phyloP scores from a whole-genome alignment of 768 basidiomycete species.

The Hortiboletus campestris region DNA sequence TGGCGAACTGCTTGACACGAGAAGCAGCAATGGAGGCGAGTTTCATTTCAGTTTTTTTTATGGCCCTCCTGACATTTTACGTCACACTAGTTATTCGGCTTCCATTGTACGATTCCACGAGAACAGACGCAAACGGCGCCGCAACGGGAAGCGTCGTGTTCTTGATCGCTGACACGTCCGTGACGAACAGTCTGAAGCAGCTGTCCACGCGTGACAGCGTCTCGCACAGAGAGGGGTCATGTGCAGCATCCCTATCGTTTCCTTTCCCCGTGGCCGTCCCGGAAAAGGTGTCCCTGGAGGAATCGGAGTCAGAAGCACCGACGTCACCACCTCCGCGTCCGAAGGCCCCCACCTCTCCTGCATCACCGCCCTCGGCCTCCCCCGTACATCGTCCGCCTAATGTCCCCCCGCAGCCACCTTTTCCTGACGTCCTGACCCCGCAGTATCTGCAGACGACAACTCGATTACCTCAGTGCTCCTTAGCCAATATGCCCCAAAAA shows the following conservation, averaged over 20 bases:
- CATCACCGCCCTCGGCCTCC: slow-evolving; percentile 16
- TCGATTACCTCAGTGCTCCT: slow-evolving; percentile 29
- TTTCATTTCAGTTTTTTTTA: slow-evolving; percentile 30
- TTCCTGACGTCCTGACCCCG: slow-evolving; percentile 21
- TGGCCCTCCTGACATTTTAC: slow-evolving; percentile 29
- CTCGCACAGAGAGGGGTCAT: too few species aligned
- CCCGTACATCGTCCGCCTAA: slow-evolving; percentile 3
- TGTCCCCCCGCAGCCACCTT: slow-evolving; percentile 9
- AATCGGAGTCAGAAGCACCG: slow-evolving; percentile 19
- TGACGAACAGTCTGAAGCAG: slow-evolving; percentile 8
- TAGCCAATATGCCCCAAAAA: slow-evolving; percentile 20
- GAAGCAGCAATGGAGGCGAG: slow-evolving; percentile 27
- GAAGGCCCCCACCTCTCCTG: slow-evolving; percentile 15
- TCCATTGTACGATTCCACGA: slow-evolving; percentile 34
- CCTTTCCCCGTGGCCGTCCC: slow-evolving; percentile 19
- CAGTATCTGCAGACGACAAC: slow-evolving; percentile 22
- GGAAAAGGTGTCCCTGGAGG: slow-evolving; percentile 21
- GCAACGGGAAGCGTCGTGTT: slow-evolving; percentile 29
- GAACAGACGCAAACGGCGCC: slow-evolving; percentile 27
- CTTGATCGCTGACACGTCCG: slow-evolving; percentile 20
- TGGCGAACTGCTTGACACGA: slow-evolving; percentile 25
- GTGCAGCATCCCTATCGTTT: slow-evolving; percentile 10
- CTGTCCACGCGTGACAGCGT: slow-evolving; percentile 19
- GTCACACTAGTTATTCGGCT: slow-evolving; percentile 29
- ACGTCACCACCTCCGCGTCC: slow-evolving; percentile 21